Conservation (phyloP, 2,329 filamentous ascomycete genomes). For the Ophiostoma triangulosporum region DNA sequence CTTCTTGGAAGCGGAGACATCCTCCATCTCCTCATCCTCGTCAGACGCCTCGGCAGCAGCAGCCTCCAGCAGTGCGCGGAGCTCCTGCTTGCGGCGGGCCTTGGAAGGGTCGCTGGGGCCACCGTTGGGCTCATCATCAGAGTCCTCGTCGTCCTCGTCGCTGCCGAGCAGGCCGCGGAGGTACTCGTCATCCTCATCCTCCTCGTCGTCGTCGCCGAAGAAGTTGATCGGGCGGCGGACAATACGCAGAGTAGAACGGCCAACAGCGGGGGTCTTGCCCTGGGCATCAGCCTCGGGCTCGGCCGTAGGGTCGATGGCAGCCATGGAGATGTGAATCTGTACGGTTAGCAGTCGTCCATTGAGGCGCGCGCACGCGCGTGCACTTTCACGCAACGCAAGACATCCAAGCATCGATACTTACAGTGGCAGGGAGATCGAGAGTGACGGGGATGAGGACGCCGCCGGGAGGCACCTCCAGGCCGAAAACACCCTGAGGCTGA, state of each 20-base stretch:
- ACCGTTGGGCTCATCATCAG: conserved; percentile 65
- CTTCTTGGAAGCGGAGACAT: conserved; percentile 20
- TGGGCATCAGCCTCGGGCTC: conserved; percentile 51
- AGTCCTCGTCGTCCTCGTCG: conserved; percentile 36
- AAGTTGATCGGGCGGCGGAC: conserved; percentile 52
- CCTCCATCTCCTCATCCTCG: conserved; percentile 48
- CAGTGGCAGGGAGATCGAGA: conserved; percentile 68
- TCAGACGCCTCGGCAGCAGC: conserved; percentile 44
- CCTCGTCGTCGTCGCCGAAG: conserved; percentile 36
- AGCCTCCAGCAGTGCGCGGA: conserved; percentile 63
- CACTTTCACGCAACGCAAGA: neutral
- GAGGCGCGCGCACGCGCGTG: neutral
- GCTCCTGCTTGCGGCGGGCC: conserved; percentile 62
- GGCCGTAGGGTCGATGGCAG: conserved; percentile 84
- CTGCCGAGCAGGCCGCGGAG: conserved; percentile 40
- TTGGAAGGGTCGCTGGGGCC: conserved; percentile 86
- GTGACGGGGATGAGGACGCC: conserved; percentile 70
- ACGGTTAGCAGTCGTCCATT: neutral
- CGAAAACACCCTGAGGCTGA: conserved; percentile 45
- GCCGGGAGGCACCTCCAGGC: conserved; percentile 78
- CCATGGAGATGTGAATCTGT: conserved; percentile 97
- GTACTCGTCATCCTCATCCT: conserved; percentile 50
- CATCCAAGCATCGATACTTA: conserved; percentile 34
- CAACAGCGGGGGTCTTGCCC: conserved; percentile 45
- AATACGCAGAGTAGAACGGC: conserved; percentile 81